Percentiles rank a stretch among this genome's conserved stretches.
Conservation (phyloP, 768 basidiomycete genomes). For the Scleroderma bovista region DNA sequence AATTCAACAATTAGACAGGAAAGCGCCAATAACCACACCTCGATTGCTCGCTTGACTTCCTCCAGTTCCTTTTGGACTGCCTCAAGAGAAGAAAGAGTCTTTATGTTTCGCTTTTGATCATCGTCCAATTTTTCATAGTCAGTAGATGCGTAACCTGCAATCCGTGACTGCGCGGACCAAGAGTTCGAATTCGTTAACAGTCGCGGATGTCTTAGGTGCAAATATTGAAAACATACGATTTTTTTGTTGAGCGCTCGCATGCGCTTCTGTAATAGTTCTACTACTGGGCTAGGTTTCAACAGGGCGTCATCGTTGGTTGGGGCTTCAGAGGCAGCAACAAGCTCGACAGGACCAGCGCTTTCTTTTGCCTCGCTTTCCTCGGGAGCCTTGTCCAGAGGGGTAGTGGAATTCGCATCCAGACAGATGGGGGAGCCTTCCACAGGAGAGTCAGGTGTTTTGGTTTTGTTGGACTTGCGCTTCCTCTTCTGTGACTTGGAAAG, state of each 20-base stretch:
- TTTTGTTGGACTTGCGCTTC: slow-evolving; percentile 59
- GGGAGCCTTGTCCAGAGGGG: slow-evolving; percentile 46
- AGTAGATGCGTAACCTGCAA: slow-evolving; percentile 63
- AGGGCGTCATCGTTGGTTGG: slow-evolving; percentile 38
- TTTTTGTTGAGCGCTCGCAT: slow-evolving; percentile 77
- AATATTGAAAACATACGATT: slow-evolving; percentile 51
- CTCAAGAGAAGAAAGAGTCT: slow-evolving; percentile 70
- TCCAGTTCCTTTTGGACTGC: slow-evolving; percentile 76
- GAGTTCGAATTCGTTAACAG: slow-evolving; percentile 7
- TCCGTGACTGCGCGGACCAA: slow-evolving; percentile 49
- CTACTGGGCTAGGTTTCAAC: slow-evolving; percentile 60
- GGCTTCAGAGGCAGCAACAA: slow-evolving; percentile 36
- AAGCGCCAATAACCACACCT: slow-evolving; percentile 45
- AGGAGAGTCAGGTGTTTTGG: slow-evolving; percentile 42
- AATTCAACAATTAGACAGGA: slow-evolving; percentile 1
- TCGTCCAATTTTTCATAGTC: slow-evolving; percentile 75
- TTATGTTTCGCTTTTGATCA: slow-evolving; percentile 75
- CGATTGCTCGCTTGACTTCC: slow-evolving; percentile 79
- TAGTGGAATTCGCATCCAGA: slow-evolving; percentile 42
- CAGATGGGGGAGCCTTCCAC: slow-evolving; percentile 33
- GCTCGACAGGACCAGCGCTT: slow-evolving; percentile 41
- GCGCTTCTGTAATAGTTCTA: slow-evolving; percentile 76
- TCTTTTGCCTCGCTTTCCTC: slow-evolving; percentile 44
- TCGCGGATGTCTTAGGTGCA: slow-evolving; percentile 7
- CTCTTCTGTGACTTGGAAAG: slow-evolving; percentile 58